Percentiles rank a stretch among this genome's conserved stretches.
phyloP scores from a whole-genome alignment of 164 flowering plant genomes.

The Nymphaea colorata region DNA sequence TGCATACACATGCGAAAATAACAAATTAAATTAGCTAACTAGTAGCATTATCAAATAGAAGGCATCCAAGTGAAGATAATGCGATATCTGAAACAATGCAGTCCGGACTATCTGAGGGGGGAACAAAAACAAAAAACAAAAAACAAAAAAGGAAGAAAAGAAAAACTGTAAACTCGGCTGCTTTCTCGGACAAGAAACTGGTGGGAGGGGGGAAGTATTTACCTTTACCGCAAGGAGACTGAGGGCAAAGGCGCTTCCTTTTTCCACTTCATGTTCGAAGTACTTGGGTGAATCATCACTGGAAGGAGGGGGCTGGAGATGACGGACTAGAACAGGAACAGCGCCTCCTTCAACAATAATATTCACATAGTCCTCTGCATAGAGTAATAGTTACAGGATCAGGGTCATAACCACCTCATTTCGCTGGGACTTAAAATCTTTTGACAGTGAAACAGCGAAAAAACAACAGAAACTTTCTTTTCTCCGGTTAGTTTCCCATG shows the following conservation, averaged over 20 bases:
- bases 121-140: neutral
- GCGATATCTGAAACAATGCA: too few species aligned
- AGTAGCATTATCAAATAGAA: too few species aligned
- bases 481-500: too few species aligned
- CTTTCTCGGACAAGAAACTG: neutral
- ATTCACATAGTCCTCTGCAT: slow-evolving; percentile 66
- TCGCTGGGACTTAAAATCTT: too few species aligned
- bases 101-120: too few species aligned
- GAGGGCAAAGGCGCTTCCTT: slow-evolving; percentile 74
- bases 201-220: neutral
- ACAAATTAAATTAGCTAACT: too few species aligned
- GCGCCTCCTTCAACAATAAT: slow-evolving; percentile 79
- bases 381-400: neutral
- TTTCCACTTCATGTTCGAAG: slow-evolving; percentile 83
- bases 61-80: too few species aligned
- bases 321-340: slow-evolving; percentile 72
- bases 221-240: slow-evolving; percentile 92
- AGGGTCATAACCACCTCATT: too few species aligned
- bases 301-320: slow-evolving; percentile 44
- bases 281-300: slow-evolving; percentile 30
- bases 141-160: neutral
- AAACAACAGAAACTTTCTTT: too few species aligned
- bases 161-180: neutral
- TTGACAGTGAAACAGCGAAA: too few species aligned
- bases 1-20: too few species aligned